Base-by-base conservation (phyloP, 1,284 basidiomycete genomes). In the Tilletia walkeri region DNA sequence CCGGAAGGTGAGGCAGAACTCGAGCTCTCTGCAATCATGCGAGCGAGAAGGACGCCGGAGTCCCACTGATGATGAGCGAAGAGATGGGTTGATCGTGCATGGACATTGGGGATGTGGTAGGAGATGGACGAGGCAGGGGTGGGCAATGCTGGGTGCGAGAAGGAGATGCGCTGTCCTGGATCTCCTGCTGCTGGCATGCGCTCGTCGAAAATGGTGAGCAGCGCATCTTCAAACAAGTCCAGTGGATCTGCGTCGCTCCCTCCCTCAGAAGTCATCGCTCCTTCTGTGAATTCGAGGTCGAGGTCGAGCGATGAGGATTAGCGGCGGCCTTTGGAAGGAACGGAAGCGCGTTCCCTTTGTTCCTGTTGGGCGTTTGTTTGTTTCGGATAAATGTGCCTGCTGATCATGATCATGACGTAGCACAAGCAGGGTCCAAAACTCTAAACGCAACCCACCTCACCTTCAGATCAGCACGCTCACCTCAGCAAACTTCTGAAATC, bases 61-160 rank as follows among this genome's bases (percentile, higher is more conserved):
- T 82, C 80, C 80, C 80, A 82, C 68, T 82, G 80, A 66, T 80
- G 74, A 65, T 82, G 80, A 36, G 80, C 80, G 69, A 82, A 82
- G 7, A 82, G 75, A 48, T 72, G 73, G 7, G 76, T 80, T 18
- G 39, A 54, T 24, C 34, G 20, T 12, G 50, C 9, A 47, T 66
- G 45, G 16, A 47, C 54, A 45, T 16, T 56, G 18, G 38, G 54
- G 36, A 47, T 38, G n/a, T 66, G 20, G 53, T 45, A 53, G 38
- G 36, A 20, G 39, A 50, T 66, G 4, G 65, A 47, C 4, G 24
- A 10, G 36, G 34, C 20, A 3, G 18, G 72, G 2, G 69, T 47
- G 0, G 79, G 76, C 4, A 80, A 72, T 10, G 73, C 71, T n/a
- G 34, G 59, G 36, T 80, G 73, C 2, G 65, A 65, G 59, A 75